Percentiles rank a stretch among this genome's conserved stretches.
Evolutionary conservation across 805 yeast genomes (phyloP).

Genomic region (Cyberlindnera americana): DNA sequence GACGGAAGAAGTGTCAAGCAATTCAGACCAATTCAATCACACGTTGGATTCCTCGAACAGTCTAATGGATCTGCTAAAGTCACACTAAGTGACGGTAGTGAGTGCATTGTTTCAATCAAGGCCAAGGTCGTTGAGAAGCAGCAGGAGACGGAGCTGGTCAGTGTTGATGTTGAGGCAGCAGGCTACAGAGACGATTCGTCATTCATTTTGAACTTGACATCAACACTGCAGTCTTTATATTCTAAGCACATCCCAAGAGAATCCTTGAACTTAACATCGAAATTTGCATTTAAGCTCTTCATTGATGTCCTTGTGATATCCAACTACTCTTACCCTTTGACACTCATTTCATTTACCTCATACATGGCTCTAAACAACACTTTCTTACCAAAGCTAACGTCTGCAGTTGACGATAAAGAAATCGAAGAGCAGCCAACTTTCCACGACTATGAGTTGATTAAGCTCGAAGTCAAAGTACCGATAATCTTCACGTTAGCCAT

Average conservation of each 20-base stretch:
- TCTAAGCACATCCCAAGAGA: conserved; percentile 48
- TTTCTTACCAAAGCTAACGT: conserved; percentile 64
- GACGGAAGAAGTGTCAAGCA: conserved; percentile 77
- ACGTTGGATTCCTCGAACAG: conserved; percentile 73
- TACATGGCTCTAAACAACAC: conserved; percentile 82
- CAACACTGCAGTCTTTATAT: conserved; percentile 54
- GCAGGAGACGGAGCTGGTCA: conserved; percentile 47
- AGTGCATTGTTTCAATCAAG: conserved; percentile 88
- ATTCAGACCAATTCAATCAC: conserved; percentile 83
- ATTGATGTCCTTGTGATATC: conserved; percentile 80
- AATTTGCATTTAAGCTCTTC: conserved; percentile 70
- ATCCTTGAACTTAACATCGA: conserved; percentile 60
- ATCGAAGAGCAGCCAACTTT: conserved; percentile 89
- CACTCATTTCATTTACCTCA: conserved; percentile 72
- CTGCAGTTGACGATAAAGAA: conserved; percentile 57
- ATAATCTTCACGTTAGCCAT: conserved; percentile 72
- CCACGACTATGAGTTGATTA: conserved; percentile 78
- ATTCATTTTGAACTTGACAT: conserved; percentile 58
- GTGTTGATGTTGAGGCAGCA: conserved; percentile 76
- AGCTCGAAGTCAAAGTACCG: conserved; percentile 62
- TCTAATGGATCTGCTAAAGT: conserved; percentile 93
- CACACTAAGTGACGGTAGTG: conserved; percentile 84
- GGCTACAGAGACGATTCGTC: conserved; percentile 79
- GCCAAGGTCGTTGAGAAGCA: conserved; percentile 65
- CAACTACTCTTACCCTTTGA: conserved; percentile 75